Conservation (phyloP, 2,329 filamentous ascomycete species). For the Plenodomus lindquistii region DNA sequence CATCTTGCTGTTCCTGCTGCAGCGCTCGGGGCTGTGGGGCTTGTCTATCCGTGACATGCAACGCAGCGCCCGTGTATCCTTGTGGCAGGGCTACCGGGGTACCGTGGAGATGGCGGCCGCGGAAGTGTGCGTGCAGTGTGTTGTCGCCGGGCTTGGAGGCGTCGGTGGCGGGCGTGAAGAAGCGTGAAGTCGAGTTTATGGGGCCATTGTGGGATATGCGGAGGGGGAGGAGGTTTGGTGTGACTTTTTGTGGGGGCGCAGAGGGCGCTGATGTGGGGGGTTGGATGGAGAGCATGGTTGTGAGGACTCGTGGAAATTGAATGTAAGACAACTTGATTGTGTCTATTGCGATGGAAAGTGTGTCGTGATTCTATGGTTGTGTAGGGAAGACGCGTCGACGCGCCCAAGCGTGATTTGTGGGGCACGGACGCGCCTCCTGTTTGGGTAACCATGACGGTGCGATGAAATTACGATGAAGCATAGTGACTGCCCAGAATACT, state of each 20-base stretch:
- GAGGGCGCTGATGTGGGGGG: slow-evolving; percentile 3
- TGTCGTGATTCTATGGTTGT: slow-evolving; percentile 3
- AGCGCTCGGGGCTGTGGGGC: slow-evolving; percentile 13
- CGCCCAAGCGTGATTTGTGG: slow-evolving; percentile 16
- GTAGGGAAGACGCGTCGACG: slow-evolving; percentile 18
- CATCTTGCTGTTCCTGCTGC: not conserved
- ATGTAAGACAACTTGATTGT: no score
- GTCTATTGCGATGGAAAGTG: not conserved
- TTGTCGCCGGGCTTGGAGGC: not conserved
- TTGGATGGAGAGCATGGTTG: slow-evolving; percentile 52
- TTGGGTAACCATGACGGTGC: no score
- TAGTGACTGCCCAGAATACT: no score
- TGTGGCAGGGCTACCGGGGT: slow-evolving; percentile 68
- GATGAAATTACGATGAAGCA: no score
- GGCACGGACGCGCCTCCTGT: slow-evolving; percentile 2
- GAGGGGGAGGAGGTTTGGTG: slow-evolving; percentile 77
- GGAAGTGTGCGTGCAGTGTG: slow-evolving; percentile 42
- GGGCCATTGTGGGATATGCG: slow-evolving; percentile 77
- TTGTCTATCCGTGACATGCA: slow-evolving; percentile 34
- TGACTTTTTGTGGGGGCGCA: slow-evolving; percentile 47
- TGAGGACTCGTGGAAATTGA: no score
- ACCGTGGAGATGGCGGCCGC: slow-evolving; percentile 78
- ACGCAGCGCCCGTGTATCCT: slow-evolving; percentile 63
- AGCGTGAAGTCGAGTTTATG: slow-evolving; percentile 64
- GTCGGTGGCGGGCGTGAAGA: slow-evolving; percentile 66